Evolutionary conservation across 2,329 filamentous ascomycete genomes (phyloP).

Genomic region (Cytospora piceicola): DNA sequence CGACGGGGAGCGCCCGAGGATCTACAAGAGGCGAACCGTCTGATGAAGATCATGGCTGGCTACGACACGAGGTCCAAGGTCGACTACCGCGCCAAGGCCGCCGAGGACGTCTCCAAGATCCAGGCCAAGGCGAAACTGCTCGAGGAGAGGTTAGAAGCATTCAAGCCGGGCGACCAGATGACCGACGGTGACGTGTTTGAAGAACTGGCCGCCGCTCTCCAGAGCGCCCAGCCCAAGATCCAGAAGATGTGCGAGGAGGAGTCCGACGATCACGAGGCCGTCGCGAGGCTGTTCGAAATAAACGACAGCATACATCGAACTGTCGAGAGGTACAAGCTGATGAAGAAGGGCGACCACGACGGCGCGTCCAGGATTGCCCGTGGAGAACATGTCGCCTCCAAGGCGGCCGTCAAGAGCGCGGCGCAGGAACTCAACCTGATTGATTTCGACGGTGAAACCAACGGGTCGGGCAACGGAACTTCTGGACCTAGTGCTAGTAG

Average conservation of each 20-base stretch:
- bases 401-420: constrained; percentile 61
- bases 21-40: constrained; percentile 91
- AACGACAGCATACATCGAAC: constrained; percentile 99
- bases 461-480: constrained; percentile 44
- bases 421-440: constrained; percentile 85
- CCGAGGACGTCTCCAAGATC: constrained; percentile 91
- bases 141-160: constrained; percentile 88
- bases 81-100: constrained; percentile 96
- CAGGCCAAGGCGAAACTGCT: constrained; percentile 92
- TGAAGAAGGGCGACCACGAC: constrained; percentile 93
- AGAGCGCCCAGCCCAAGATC: constrained; percentile 96
- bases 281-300: constrained; percentile 93
- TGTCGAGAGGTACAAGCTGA: constrained; percentile 90
- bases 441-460: constrained; percentile 75
- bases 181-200: constrained; percentile 69
- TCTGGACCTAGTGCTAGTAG: constrained; percentile 41
- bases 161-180: constrained; percentile 81
- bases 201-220: constrained; percentile 86
- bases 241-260: constrained; percentile 99
- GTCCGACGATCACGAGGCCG: constrained; percentile 93
- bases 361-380: constrained; percentile 81
- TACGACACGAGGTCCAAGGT: constrained; percentile 96
- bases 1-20: constrained; percentile 89
- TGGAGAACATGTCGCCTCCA: constrained; percentile 58
- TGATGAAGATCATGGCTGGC: constrained; percentile 99